Conservation (phyloP, 495 filamentous ascomycete genomes). For the Lasiosphaeriaceae sp. region DNA sequence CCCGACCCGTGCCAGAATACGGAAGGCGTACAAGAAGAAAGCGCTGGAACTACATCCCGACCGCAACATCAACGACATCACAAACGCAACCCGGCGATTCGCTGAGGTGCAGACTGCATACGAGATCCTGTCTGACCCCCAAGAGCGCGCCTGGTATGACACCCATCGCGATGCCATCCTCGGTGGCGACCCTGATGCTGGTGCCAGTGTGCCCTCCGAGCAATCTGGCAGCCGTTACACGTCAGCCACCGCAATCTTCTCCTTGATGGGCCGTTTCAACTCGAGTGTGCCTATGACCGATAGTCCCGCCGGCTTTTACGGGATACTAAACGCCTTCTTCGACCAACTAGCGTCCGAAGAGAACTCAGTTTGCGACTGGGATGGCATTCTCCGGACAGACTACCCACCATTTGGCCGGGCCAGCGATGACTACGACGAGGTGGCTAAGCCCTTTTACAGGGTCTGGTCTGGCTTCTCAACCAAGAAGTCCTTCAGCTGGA, state of each 20-base stretch:
- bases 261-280: slow-evolving; percentile 70
- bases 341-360: slow-evolving; percentile 80
- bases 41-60: slow-evolving; percentile 94
- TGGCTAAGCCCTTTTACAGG: slow-evolving; percentile 77
- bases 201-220: slow-evolving; percentile 44
- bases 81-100: slow-evolving; percentile 77
- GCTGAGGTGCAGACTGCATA: slow-evolving; percentile 91
- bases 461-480: slow-evolving; percentile 81
- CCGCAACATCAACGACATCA: slow-evolving; percentile 83
- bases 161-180: slow-evolving; percentile 85
- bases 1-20: slow-evolving; percentile 57
- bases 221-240: slow-evolving; percentile 66
- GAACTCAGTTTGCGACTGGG: slow-evolving; percentile 63
- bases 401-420: slow-evolving; percentile 80
- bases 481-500: slow-evolving; percentile 83
- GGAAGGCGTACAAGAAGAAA: slow-evolving; percentile 86
- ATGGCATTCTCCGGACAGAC: slow-evolving; percentile 46
- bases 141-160: slow-evolving; percentile 97
- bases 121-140: slow-evolving; percentile 89
- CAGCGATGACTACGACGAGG: slow-evolving; percentile 61
- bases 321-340: slow-evolving; percentile 69
- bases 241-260: slow-evolving; percentile 69
- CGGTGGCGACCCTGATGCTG: slow-evolving; percentile 51
- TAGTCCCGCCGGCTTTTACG: slow-evolving; percentile 75
- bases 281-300: slow-evolving; percentile 74